Evolutionary conservation across 441 rosid species (phyloP).

Genomic region (Gossypium davidsonii): DNA sequence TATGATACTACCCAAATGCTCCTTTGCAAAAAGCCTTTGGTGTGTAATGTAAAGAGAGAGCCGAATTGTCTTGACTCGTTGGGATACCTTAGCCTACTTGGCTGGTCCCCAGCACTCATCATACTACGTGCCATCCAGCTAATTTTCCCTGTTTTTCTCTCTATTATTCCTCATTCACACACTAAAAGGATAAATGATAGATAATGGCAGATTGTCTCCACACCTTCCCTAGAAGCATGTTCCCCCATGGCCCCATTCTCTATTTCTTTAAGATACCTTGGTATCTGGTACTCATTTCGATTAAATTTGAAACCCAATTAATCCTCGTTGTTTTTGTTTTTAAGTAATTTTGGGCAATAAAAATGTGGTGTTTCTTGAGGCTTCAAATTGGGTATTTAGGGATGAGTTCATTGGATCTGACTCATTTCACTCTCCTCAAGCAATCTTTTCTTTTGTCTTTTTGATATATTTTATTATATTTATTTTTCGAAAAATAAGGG

Average conservation of each 20-base stretch:
- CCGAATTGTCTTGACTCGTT: neutral
- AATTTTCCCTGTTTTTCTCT: neutral
- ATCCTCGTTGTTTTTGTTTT: too few relatives aligned
- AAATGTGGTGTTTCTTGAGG: neutral
- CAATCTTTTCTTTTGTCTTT: neutral
- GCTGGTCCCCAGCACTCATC: neutral
- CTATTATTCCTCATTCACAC: neutral
- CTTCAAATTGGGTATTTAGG: neutral
- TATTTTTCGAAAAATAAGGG: neutral
- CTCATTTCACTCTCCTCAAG: neutral
- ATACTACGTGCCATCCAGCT: conserved; percentile 12
- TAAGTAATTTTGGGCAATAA: neutral
- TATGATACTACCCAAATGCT: too few relatives aligned
- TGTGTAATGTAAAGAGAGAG: neutral
- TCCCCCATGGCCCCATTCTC: too few relatives aligned
- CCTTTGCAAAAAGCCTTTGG: too few relatives aligned
- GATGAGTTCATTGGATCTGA: neutral
- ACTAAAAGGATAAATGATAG: neutral
- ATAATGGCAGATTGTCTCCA: neutral
- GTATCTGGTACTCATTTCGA: too few relatives aligned
- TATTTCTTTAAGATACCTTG: too few relatives aligned
- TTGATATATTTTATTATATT: neutral
- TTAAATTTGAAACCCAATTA: too few relatives aligned
- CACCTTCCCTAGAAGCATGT: too few relatives aligned
- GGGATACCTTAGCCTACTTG: neutral